A percentile compares a stretch with the other conserved stretches of the same genome.
These are phyloP conservation scores for Saccharomyces paradoxus DNA, from an alignment of 805 yeast genomes.

Conservation along the genomic window DNA sequence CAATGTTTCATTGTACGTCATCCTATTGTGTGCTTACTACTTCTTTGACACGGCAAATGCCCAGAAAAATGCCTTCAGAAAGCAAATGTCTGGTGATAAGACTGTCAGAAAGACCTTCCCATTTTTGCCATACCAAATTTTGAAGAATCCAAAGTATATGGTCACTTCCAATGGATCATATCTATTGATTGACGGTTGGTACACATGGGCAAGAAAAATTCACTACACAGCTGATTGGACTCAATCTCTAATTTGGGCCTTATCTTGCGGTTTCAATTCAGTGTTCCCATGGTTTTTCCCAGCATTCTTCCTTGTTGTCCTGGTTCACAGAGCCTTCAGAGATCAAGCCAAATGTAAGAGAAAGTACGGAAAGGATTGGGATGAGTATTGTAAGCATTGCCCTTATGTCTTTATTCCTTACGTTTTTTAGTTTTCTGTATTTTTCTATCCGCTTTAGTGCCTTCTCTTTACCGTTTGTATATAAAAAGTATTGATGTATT, in stretches of 20 bases:
- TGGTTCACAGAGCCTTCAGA: constrained; percentile 81
- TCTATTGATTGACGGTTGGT: constrained; percentile 91
- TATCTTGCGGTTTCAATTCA: constrained; percentile 78
- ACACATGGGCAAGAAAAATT: constrained; percentile 82
- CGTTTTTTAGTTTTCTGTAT: constrained; percentile 41
- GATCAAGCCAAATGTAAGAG: constrained; percentile 75
- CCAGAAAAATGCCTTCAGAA: constrained; percentile 90
- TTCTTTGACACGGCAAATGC: constrained; percentile 93
- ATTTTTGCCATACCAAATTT: constrained; percentile 73
- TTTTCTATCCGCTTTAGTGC: not conserved
- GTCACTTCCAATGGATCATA: constrained; percentile 77
- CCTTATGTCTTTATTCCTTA: constrained; percentile 91
- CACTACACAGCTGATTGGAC: constrained; percentile 92
- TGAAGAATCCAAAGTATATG: constrained; percentile 79
- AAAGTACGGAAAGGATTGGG: constrained; percentile 95
- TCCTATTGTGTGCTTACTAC: constrained; percentile 67
- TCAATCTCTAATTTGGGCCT: constrained; percentile 86
- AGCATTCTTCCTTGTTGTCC: constrained; percentile 74
- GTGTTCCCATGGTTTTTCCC: constrained; percentile 97
- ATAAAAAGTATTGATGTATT: not conserved
- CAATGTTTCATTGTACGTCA: constrained; percentile 46
- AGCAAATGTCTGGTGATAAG: constrained; percentile 71
- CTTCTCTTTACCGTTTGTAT: not conserved
- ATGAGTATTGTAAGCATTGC: constrained; percentile 71
- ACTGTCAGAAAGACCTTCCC: constrained; percentile 83